Conservation (phyloP, 345 rosid genomes). For the Lagerstroemia speciosa region DNA sequence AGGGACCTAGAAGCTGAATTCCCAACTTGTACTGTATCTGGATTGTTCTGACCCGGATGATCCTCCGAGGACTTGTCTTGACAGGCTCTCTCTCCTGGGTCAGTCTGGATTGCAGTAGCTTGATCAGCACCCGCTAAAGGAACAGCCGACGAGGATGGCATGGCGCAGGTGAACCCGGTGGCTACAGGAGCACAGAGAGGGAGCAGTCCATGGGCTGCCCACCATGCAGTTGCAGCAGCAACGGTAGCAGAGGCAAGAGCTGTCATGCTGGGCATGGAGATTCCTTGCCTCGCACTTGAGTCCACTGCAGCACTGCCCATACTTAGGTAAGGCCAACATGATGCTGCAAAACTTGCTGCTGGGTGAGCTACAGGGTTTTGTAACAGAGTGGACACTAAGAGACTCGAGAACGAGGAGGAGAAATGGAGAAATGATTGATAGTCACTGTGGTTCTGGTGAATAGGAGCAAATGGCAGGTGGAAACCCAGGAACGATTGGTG, state of each 20-base stretch:
- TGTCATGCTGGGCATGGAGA: slow-evolving; percentile 52
- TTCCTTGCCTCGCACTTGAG: slow-evolving; percentile 39
- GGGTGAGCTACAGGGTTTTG: slow-evolving; percentile 85
- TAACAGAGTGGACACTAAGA: slow-evolving; percentile 51
- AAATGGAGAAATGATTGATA: slow-evolving; percentile 55
- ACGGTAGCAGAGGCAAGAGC: slow-evolving; percentile 85
- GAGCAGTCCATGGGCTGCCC: slow-evolving; percentile 89
- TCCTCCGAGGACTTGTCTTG: slow-evolving; percentile 32
- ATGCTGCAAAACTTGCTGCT: slow-evolving; percentile 75
- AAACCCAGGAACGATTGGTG: slow-evolving; percentile 44
- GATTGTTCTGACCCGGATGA: slow-evolving; percentile 31
- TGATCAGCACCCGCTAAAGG: slow-evolving; percentile 30
- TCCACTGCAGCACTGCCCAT: slow-evolving; percentile 34
- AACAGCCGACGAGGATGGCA: slow-evolving; percentile 33
- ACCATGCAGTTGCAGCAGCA: slow-evolving; percentile 97
- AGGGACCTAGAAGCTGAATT: slow-evolving; percentile 46
- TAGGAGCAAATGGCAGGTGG: slow-evolving; percentile 40
- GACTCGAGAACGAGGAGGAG: slow-evolving; percentile 69
- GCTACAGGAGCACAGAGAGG: slow-evolving; percentile 68
- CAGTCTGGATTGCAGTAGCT: slow-evolving; percentile 22
- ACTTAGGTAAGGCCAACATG: slow-evolving; percentile 64
- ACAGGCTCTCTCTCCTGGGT: slow-evolving; percentile 22
- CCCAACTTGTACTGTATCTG: slow-evolving; percentile 50
- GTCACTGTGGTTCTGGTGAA: slow-evolving; percentile 51
- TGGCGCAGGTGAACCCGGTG: slow-evolving; percentile 42